A percentile compares a stretch with the other conserved stretches of the same genome.
phyloP scores from a whole-genome alignment of 306 rosid genomes.

The Lupinus albus region DNA sequence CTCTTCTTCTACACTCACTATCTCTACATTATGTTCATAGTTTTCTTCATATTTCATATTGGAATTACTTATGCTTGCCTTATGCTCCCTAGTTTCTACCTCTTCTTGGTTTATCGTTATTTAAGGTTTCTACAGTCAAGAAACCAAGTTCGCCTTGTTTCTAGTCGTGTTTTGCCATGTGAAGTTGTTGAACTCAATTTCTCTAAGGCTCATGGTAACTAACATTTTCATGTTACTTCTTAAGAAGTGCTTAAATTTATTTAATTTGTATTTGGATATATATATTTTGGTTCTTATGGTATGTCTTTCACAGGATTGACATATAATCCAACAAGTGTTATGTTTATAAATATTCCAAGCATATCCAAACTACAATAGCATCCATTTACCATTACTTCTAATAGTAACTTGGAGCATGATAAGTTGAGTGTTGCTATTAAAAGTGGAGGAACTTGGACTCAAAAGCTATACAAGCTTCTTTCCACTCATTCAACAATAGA shows the following conservation, averaged over 20 bases:
- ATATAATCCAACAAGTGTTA: constrained; percentile 67
- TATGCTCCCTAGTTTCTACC: constrained; percentile 73
- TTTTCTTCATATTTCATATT: constrained; percentile 75
- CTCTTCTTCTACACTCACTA: constrained; percentile 73
- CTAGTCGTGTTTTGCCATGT: constrained; percentile 61
- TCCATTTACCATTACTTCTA: constrained; percentile 83
- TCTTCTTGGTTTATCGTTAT: constrained; percentile 72
- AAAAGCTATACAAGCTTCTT: constrained; percentile 61
- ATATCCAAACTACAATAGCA: constrained; percentile 92
- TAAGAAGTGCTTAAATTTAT: neutral
- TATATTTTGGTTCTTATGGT: neutral
- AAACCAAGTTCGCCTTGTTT: constrained; percentile 41
- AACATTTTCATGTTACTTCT: neutral
- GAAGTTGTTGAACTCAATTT: constrained; percentile 67
- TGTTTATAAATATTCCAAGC: constrained; percentile 73
- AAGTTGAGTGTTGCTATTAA: constrained; percentile 67
- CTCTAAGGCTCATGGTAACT: constrained; percentile 55
- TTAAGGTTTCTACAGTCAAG: constrained; percentile 63
- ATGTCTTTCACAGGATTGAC: constrained; percentile 52
- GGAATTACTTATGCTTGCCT: constrained; percentile 50
- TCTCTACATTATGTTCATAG: constrained; percentile 60
- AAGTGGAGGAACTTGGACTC: constrained; percentile 72
- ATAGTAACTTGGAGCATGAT: constrained; percentile 62
- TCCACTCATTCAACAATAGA: constrained; percentile 54
- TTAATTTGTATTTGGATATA: neutral